These are phyloP conservation scores for Vigna trinervia DNA, from an alignment of 306 rosid genomes.

Conservation along the genomic window DNA sequence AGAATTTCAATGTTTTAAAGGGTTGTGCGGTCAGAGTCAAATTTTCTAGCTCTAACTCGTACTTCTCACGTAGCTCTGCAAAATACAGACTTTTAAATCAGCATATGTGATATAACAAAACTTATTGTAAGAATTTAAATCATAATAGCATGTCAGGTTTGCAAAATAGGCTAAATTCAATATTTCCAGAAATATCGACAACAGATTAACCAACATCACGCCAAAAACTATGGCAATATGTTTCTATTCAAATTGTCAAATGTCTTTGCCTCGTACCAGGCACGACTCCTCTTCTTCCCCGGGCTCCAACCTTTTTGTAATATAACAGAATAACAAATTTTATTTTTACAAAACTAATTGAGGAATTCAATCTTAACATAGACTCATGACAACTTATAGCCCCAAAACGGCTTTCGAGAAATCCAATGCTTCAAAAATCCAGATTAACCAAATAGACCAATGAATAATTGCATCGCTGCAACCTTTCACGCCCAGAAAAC, in stretches of 20 bases:
- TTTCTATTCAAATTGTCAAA: conserved; percentile 4
- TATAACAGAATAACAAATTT: background rate
- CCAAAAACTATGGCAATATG: background rate
- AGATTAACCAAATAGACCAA: background rate
- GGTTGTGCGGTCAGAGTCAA: conserved; percentile 84
- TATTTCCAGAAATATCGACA: conserved; percentile 2
- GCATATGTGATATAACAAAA: conserved; percentile 19
- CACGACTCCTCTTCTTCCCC: background rate
- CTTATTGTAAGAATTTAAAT: conserved; percentile 2
- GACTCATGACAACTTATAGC: background rate
- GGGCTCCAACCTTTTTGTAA: background rate
- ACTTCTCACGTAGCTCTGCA: conserved; percentile 66
- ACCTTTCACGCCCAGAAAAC: background rate
- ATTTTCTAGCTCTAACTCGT: conserved; percentile 74
- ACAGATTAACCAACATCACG: background rate
- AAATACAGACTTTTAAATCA: conserved; percentile 44
- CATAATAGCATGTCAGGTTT: conserved; percentile 22
- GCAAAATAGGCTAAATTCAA: conserved; percentile 25
- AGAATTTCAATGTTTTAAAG: conserved; percentile 80
- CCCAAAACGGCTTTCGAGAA: conserved; percentile 23
- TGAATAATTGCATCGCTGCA: background rate
- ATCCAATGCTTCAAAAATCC: conserved; percentile 18
- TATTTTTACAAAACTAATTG: background rate
- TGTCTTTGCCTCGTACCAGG: conserved; percentile 2
- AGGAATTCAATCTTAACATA: conserved; percentile 5